Percentiles rank a stretch among this genome's conserved stretches.
Evolutionary conservation across 2,329 filamentous ascomycete species (phyloP).

Genomic region (Orbilia ellipsospora): DNA sequence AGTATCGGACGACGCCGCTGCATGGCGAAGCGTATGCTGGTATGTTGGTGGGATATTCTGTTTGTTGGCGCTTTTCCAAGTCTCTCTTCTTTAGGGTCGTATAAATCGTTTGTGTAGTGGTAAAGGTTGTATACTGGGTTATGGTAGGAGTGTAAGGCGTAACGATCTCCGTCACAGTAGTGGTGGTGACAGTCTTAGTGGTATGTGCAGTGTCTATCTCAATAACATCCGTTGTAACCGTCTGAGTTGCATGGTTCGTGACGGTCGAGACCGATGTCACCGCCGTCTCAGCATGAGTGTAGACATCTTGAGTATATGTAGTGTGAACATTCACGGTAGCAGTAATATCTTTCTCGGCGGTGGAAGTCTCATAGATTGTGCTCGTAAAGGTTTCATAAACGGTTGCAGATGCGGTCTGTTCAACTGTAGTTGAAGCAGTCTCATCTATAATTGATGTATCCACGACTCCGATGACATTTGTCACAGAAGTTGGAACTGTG

Average conservation of each 20-base stretch:
- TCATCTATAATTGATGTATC: conserved; percentile 11
- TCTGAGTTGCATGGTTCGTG: conserved; percentile 4
- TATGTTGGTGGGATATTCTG: not conserved
- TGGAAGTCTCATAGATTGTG: conserved; percentile 15
- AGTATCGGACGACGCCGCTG: not conserved
- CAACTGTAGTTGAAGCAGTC: conserved; percentile 16
- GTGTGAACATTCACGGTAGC: conserved; percentile 11
- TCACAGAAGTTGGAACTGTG: conserved; percentile 1
- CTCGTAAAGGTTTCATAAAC: conserved; percentile 20
- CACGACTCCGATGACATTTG: not conserved
- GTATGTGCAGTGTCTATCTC: not conserved
- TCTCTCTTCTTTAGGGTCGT: conserved; percentile 4
- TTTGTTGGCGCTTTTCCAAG: conserved; percentile 17
- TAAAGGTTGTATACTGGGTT: not conserved
- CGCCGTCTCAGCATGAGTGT: conserved; percentile 1
- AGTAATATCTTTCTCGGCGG: conserved; percentile 17
- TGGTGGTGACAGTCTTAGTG: conserved; percentile 9
- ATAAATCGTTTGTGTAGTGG: conserved; percentile 2
- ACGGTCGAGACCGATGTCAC: conserved; percentile 14
- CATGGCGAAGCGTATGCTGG: conserved; percentile 23
- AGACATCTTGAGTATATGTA: conserved; percentile 10
- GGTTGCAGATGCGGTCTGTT: conserved; percentile 18
- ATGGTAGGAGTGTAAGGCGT: conserved; percentile 6
- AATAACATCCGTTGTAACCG: conserved; percentile 3
- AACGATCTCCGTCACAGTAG: conserved; percentile 1